Evolutionary conservation across 2,329 filamentous ascomycete genomes (phyloP).

Genomic region (Cyphellophora attinorum): DNA sequence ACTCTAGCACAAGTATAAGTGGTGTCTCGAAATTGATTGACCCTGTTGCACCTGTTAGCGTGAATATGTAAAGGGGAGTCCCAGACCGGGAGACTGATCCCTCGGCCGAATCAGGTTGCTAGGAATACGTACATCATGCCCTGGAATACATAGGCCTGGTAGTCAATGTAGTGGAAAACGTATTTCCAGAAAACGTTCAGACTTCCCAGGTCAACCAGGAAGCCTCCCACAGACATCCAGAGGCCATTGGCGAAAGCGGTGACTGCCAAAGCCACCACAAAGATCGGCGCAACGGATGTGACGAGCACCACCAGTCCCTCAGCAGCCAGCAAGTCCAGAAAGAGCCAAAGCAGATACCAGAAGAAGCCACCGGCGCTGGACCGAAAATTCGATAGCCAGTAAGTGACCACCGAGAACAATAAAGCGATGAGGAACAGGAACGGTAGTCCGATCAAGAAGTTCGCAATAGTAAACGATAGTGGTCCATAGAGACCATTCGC

Average conservation of each 20-base stretch:
- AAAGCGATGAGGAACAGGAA: constrained; percentile 71
- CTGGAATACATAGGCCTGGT: constrained; percentile 70
- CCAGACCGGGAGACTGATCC: too few species aligned
- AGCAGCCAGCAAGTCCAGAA: constrained; percentile 72
- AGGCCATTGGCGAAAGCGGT: constrained; percentile 80
- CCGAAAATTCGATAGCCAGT: constrained; percentile 72
- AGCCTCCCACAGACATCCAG: constrained; percentile 81
- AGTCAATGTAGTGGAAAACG: constrained; percentile 82
- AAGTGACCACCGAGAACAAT: constrained; percentile 64
- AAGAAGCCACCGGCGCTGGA: constrained; percentile 59
- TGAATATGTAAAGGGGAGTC: too few species aligned
- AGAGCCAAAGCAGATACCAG: constrained; percentile 73
- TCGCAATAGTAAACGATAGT: constrained; percentile 61
- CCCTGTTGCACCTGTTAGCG: too few species aligned
- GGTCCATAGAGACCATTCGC: constrained; percentile 74
- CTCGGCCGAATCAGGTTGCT: too few species aligned
- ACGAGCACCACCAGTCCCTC: constrained; percentile 75
- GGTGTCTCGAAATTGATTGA: constrained; percentile 66
- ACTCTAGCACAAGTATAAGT: constrained; percentile 49
- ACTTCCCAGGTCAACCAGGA: constrained; percentile 62
- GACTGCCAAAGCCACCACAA: constrained; percentile 68
- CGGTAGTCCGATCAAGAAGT: constrained; percentile 73
- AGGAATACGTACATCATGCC: too few species aligned
- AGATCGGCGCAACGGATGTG: constrained; percentile 62
- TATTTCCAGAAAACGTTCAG: constrained; percentile 76